Conservation (phyloP, 2,329 filamentous ascomycete genomes). For the Ophiosphaerella korrae region DNA sequence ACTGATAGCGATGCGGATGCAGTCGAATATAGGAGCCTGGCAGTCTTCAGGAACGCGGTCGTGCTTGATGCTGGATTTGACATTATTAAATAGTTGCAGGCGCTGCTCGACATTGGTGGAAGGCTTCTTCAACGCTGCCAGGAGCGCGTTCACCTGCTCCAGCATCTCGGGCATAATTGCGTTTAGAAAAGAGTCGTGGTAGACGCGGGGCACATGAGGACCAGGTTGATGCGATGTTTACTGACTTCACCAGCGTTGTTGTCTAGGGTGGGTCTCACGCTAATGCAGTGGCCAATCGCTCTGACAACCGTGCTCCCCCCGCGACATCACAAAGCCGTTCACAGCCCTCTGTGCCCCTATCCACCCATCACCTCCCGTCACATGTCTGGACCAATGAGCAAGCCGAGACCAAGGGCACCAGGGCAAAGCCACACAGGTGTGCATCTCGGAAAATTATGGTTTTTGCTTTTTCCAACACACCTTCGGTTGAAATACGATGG, state of each 20-base stretch:
- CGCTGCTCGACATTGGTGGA: slow-evolving; percentile 73
- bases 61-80: slow-evolving; percentile 92
- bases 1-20: slow-evolving; percentile 73
- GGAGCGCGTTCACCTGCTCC: slow-evolving; percentile 59
- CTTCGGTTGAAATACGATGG: neutral
- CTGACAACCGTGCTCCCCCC: slow-evolving; percentile 2
- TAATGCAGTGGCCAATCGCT: neutral
- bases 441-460: no score
- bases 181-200: slow-evolving; percentile 18
- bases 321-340: neutral
- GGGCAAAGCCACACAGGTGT: neutral
- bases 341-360: neutral
- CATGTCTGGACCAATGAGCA: neutral
- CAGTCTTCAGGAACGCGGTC: slow-evolving; percentile 80
- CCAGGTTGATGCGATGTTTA: slow-evolving; percentile 2
- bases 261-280: slow-evolving; percentile 7
- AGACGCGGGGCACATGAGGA: slow-evolving; percentile 27
- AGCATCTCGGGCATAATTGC: slow-evolving; percentile 55
- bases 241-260: slow-evolving; percentile 5
- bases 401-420: no score
- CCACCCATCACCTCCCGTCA: neutral
- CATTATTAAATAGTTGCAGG: slow-evolving; percentile 69
- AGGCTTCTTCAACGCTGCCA: slow-evolving; percentile 61
- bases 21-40: slow-evolving; percentile 79
- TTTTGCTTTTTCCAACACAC: neutral